Percentiles rank a stretch among this genome's conserved stretches.
Evolutionary conservation across 805 yeast species (phyloP).

Genomic region (Saccharomycopsis amapae): DNA sequence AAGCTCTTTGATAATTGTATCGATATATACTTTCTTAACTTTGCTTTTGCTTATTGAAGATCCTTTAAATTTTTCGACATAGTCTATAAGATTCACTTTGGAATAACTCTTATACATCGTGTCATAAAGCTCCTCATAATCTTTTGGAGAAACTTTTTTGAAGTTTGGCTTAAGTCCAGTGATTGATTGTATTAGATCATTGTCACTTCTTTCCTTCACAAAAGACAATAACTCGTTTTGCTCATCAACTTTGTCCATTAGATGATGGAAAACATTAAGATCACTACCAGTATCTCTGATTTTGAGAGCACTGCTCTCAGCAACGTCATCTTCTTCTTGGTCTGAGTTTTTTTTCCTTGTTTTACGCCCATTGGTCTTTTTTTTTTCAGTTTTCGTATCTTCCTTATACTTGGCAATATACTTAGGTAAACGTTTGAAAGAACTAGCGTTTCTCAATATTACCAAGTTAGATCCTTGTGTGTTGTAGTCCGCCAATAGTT

Average conservation of each 20-base stretch:
- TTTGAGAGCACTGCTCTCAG: no score
- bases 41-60: not conserved
- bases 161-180: conserved; percentile 12
- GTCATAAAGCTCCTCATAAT: not conserved
- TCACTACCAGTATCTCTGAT: not conserved
- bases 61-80: conserved; percentile 2
- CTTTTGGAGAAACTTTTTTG: not conserved
- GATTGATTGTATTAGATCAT: conserved; percentile 12
- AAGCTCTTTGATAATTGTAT: not conserved
- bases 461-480: not conserved
- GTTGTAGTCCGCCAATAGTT: not conserved
- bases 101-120: conserved; percentile 2
- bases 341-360: no score
- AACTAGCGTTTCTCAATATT: not conserved
- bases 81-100: conserved; percentile 6
- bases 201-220: conserved; percentile 1
- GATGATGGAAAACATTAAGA: not conserved
- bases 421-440: no score
- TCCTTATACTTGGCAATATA: no score
- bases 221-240: conserved; percentile 2
- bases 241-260: not conserved
- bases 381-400: no score
- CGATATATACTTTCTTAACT: not conserved
- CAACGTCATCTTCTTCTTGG: no score
- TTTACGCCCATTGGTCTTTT: no score